Evolutionary conservation across 2,329 filamentous ascomycete genomes (phyloP).

Genomic region (Capronia coronata): DNA sequence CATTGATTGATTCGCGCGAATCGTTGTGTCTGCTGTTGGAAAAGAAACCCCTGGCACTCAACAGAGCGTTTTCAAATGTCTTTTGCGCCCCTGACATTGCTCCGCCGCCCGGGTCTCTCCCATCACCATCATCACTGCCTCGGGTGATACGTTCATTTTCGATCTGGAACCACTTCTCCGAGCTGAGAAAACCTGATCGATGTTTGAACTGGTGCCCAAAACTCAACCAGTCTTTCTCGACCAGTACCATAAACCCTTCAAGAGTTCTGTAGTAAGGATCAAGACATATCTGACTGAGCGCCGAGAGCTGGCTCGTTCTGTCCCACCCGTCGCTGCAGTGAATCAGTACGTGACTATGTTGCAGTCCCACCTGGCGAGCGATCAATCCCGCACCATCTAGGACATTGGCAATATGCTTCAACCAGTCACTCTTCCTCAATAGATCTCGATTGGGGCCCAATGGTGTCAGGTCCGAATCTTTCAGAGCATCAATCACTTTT

Average conservation of each 20-base stretch:
- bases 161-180: conserved; percentile 88
- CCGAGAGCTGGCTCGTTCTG: conserved; percentile 88
- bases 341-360: conserved; percentile 90
- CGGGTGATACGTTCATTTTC: conserved; percentile 72
- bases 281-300: conserved; percentile 83
- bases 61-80: conserved; percentile 75
- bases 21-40: conserved; percentile 57
- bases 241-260: conserved; percentile 85
- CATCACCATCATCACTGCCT: conserved; percentile 27
- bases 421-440: conserved; percentile 78
- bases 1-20: conserved; percentile 52
- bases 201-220: conserved; percentile 98
- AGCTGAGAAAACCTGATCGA: conserved; percentile 77
- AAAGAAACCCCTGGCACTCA: conserved; percentile 84
- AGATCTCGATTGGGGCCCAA: conserved; percentile 75
- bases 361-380: conserved; percentile 78
- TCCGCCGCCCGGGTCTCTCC: conserved; percentile 36
- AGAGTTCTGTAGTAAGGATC: conserved; percentile 94
- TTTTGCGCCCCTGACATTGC: conserved; percentile 49
- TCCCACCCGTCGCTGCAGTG: conserved; percentile 99
- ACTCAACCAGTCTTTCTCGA: conserved; percentile 97
- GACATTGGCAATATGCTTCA: conserved; percentile 79
- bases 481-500: conserved; percentile 81
- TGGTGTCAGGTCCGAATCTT: conserved; percentile 82
- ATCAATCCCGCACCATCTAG: conserved; percentile 80